Percentiles rank a stretch among this genome's conserved stretches.
These are phyloP conservation scores for Kodamaea leandrae DNA, from an alignment of 805 yeast species.

Conservation along the genomic window DNA sequence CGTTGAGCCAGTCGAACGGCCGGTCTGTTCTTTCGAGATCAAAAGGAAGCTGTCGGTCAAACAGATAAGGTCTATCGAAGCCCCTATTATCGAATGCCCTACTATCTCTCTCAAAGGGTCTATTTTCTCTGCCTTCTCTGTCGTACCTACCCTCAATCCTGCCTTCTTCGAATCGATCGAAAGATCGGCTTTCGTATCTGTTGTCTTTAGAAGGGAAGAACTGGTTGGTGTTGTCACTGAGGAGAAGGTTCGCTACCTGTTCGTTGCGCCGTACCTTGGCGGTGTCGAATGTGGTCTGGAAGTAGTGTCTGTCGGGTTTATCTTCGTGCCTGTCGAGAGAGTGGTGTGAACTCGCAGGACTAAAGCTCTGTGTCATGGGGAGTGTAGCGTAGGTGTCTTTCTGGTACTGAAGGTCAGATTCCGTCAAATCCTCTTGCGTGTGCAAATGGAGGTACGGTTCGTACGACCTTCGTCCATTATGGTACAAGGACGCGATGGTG, in stretches of 20 bases:
- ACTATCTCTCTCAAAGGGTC: too few species aligned
- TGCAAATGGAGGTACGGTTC: conserved; percentile 33
- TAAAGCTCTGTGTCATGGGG: background rate
- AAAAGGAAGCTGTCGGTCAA: too few species aligned
- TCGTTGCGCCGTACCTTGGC: conserved; percentile 2
- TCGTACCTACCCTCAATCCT: too few species aligned
- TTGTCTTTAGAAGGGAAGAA: background rate
- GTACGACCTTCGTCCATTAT: conserved; percentile 32
- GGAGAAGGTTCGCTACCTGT: background rate
- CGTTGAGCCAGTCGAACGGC: background rate
- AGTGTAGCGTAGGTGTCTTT: conserved; percentile 19
- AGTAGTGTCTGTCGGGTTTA: conserved; percentile 1
- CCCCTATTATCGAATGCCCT: too few species aligned
- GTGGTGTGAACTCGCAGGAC: background rate
- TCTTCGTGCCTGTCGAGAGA: background rate
- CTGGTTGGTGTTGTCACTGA: background rate
- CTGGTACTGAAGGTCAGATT: conserved; percentile 31
- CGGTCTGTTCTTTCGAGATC: too few species aligned
- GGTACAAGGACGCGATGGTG: conserved; percentile 40
- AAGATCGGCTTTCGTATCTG: background rate
- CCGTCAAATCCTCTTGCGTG: conserved; percentile 27
- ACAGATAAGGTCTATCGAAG: too few species aligned
- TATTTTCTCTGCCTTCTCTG: too few species aligned
- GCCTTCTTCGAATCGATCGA: too few species aligned
- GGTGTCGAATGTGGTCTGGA: background rate